A percentile compares a stretch with the other conserved stretches of the same genome.
These are phyloP conservation scores for Hippophae tibetana DNA, from an alignment of 306 rosid species.

Conservation along the genomic window DNA sequence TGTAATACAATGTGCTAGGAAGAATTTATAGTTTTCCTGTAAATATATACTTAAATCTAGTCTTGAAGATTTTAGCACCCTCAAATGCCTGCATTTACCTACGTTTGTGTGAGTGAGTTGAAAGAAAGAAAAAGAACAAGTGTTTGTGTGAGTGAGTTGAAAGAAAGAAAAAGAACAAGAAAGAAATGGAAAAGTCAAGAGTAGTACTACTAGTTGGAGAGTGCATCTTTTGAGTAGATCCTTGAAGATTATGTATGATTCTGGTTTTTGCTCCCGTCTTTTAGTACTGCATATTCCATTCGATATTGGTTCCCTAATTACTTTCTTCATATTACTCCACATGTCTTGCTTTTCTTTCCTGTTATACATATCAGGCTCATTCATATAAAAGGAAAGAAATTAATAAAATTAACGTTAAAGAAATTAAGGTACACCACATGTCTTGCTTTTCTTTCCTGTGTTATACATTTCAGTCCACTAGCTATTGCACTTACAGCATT, in stretches of 20 bases:
- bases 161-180: not conserved
- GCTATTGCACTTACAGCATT: too few species aligned
- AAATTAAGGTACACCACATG: too few species aligned
- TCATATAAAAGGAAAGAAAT: too few species aligned
- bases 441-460: too few species aligned
- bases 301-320: not conserved
- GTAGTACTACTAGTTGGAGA: conserved; percentile 32
- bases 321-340: conserved; percentile 18
- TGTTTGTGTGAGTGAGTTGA: not conserved
- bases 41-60: not conserved
- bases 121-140: too few species aligned
- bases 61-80: not conserved
- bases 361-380: not conserved
- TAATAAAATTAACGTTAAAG: not conserved
- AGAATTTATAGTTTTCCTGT: too few species aligned
- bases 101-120: too few species aligned
- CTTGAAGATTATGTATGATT: conserved; percentile 46
- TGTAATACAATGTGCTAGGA: too few species aligned
- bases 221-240: conserved; percentile 34
- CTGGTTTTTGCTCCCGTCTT: conserved; percentile 28
- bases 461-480: too few species aligned
- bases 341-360: conserved; percentile 37
- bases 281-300: conserved; percentile 3
- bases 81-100: too few species aligned
- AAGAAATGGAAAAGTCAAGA: conserved; percentile 9